Evolutionary conservation across 768 basidiomycete genomes (phyloP), one percentile per base, ranked within the genome.

Genomic region (Brasilioporus rufonigricans): DNA sequence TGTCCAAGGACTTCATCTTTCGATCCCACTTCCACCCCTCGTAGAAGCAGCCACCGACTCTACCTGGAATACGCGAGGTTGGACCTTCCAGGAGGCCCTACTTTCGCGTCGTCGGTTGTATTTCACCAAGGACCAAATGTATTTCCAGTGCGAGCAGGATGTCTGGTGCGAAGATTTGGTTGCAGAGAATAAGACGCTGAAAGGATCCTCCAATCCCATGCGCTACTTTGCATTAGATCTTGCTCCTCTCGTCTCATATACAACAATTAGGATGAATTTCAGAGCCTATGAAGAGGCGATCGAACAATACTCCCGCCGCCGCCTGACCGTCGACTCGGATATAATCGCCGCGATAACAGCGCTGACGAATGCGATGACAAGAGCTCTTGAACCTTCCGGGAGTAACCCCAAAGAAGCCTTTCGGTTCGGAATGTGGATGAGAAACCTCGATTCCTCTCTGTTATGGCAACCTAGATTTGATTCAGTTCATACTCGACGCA

Each of bases 101-200:
- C 58, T 67, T 16, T 66, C 65, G 12, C 58, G 55, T 16, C 66
- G 65, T 2, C 61, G 66, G 1, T 24, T 65, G 18, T 62, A 48
- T 40, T 60, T 65, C 46, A 65, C 65, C 11, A 36, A 56, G 16
- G 35, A 67, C 16, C 61, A 66, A 19, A 12, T 66, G 3, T 64
- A 65, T 32, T 66, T 62, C 41, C 53, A 60, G n/a, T 67, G 65
- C 38, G 27, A 5, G n/a, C 19, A 29, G 32, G 66, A 67, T 14
- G 10, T 56, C 4, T 65, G 60, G 60, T 60, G 65, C 31, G 65
- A 66, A 46, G 65, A 66, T 52, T 19, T 66, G 5, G 48, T 58
- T 18, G 55, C 59, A 7, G 65, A 67, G 40, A 57, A 53, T n/a
- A 48, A 55, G 24, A 45, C 44, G 5, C 13, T 35, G 13, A 8